These are phyloP conservation scores for Sparassis latifolia DNA, from an alignment of 1,284 basidiomycete species.

Conservation along the genomic window DNA sequence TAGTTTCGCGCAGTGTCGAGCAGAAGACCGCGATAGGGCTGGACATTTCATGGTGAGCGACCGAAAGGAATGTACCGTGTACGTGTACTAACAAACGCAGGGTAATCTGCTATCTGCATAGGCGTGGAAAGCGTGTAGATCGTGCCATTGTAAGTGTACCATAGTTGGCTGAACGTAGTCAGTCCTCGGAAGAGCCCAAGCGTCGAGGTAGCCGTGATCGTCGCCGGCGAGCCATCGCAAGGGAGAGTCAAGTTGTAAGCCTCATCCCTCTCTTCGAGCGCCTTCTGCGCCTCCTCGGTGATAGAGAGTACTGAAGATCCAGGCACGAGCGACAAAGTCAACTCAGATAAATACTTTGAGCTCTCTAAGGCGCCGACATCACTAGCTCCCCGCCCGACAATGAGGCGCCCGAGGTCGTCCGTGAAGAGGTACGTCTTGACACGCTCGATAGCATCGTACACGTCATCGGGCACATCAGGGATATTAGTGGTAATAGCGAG, in stretches of 20 bases:
- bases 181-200: constrained; percentile 78
- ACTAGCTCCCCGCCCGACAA: constrained; percentile 42
- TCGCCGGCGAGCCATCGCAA: constrained; percentile 49
- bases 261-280: constrained; percentile 54
- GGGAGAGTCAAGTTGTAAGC: constrained; percentile 63
- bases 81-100: constrained; percentile 47
- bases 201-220: constrained; percentile 62
- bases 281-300: constrained; percentile 46
- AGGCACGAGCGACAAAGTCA: constrained; percentile 37
- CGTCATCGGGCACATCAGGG: constrained; percentile 35
- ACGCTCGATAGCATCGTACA: constrained; percentile 36
- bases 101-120: constrained; percentile 51
- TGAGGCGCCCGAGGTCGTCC: constrained; percentile 41
- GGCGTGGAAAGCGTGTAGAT: constrained; percentile 60
- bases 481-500: constrained; percentile 35
- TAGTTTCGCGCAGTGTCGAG: constrained; percentile 75
- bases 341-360: constrained; percentile 23
- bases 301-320: constrained; percentile 34
- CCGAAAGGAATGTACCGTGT: background rate
- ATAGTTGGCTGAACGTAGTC: constrained; percentile 78
- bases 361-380: constrained; percentile 28
- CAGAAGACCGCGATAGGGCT: constrained; percentile 78
- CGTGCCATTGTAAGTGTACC: constrained; percentile 46
- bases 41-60: background rate
- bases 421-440: constrained; percentile 31